These are phyloP conservation scores for Juglanconis sp. DNA, from an alignment of 2,329 filamentous ascomycete species.

Conservation along the genomic window DNA sequence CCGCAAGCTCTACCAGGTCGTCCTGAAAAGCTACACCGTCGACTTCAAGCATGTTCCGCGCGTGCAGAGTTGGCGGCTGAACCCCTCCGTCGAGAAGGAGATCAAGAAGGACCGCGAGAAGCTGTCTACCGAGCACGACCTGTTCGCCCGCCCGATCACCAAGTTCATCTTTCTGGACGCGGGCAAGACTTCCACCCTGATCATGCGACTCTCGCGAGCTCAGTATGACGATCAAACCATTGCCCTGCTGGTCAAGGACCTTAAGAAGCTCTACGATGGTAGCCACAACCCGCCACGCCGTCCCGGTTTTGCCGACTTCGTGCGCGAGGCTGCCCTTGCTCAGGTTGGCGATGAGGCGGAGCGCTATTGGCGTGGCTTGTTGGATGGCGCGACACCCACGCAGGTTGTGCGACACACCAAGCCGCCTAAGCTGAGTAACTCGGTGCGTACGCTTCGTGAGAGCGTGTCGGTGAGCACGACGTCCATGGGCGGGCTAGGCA, in stretches of 20 bases:
- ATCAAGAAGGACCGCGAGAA: slow-evolving; percentile 40
- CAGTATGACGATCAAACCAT: slow-evolving; percentile 48
- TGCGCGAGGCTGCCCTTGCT: slow-evolving; percentile 36
- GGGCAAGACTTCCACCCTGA: slow-evolving; percentile 42
- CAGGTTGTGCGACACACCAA: slow-evolving; percentile 40
- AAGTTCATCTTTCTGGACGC: slow-evolving; percentile 50
- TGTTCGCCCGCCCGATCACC: slow-evolving; percentile 43
- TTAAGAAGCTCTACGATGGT: slow-evolving; percentile 44
- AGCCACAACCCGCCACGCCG: slow-evolving; percentile 30
- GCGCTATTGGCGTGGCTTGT: slow-evolving; percentile 31
- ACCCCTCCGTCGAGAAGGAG: slow-evolving; percentile 36
- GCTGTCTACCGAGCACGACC: slow-evolving; percentile 26
- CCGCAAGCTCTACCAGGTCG: slow-evolving; percentile 46
- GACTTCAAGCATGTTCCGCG: slow-evolving; percentile 43
- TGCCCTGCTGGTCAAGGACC: slow-evolving; percentile 45
- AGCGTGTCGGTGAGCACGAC: slow-evolving; percentile 39
- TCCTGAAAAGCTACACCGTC: slow-evolving; percentile 39
- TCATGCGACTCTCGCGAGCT: slow-evolving; percentile 46
- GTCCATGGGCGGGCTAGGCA: slow-evolving; percentile 34
- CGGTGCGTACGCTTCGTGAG: slow-evolving; percentile 37
- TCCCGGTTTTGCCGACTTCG: slow-evolving; percentile 47
- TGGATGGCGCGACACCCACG: slow-evolving; percentile 48
- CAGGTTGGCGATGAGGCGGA: slow-evolving; percentile 34
- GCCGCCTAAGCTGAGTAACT: slow-evolving; percentile 36
- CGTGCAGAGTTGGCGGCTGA: slow-evolving; percentile 35